phyloP scores from a whole-genome alignment of 495 filamentous ascomycete species.

The Daldinia vernicosa region DNA sequence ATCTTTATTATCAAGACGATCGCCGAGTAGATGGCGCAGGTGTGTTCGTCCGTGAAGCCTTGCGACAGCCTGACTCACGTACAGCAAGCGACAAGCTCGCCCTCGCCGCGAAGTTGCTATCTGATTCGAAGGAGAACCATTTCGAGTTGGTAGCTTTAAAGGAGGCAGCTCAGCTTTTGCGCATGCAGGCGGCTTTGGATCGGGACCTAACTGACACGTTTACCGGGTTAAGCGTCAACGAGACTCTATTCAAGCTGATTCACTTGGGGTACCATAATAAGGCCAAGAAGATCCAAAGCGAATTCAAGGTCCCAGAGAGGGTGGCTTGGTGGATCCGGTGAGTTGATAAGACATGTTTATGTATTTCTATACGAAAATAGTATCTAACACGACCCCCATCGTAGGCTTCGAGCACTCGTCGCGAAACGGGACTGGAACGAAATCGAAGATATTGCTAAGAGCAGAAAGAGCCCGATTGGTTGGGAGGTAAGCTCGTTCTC shows the following conservation, averaged over 20 bases:
- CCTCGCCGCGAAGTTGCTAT: slow-evolving; percentile 79
- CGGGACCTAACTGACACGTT: slow-evolving; percentile 80
- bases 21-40: slow-evolving; percentile 88
- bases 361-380: neutral
- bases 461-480: slow-evolving; percentile 86
- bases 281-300: slow-evolving; percentile 84
- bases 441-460: slow-evolving; percentile 81
- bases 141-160: slow-evolving; percentile 79
- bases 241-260: slow-evolving; percentile 87
- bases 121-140: slow-evolving; percentile 81
- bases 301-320: slow-evolving; percentile 93
- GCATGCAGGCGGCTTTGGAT: slow-evolving; percentile 84
- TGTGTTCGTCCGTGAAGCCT: slow-evolving; percentile 82
- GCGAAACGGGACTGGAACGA: slow-evolving; percentile 90
- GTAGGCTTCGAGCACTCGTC: slow-evolving; percentile 83
- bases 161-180: slow-evolving; percentile 80
- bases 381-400: slow-evolving; percentile 5
- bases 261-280: slow-evolving; percentile 76
- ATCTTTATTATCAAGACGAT: slow-evolving; percentile 98
- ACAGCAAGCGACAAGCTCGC: slow-evolving; percentile 81
- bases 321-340: slow-evolving; percentile 85
- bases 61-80: slow-evolving; percentile 68
- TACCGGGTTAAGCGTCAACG: slow-evolving; percentile 84
- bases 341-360: slow-evolving; percentile 21
- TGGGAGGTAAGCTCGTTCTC: slow-evolving; percentile 76